Evolutionary conservation across 345 rosid genomes (phyloP), one percentile per base, ranked within the genome.

Genomic region (Lepidium sativum): DNA sequence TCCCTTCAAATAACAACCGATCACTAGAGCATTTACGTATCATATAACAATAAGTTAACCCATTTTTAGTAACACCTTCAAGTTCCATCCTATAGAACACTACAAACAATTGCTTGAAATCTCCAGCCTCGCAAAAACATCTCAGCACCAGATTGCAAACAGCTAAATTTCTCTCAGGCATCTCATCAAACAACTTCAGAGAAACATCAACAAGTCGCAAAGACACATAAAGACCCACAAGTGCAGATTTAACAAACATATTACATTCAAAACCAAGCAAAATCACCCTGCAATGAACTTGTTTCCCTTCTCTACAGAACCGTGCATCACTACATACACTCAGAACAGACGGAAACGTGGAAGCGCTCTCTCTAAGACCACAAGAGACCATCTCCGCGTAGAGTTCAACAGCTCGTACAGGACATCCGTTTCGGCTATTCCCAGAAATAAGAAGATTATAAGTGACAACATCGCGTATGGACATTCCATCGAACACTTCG

Each of bases 361-460:
- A 79, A 12, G 82, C 81, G 60, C 75, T 88, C 75, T 91, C 97
- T 68, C 68, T 72, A 20, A 91, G 71, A 54, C 83, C 85, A 43
- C 15, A 62, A 0, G 80, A 75, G 40, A 80, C 76, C 90, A 91
- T 79, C 68, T 82, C 76, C 23, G 57, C 44, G 58, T 88, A 88
- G 49, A 81, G 70, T 33, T 33, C 49, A 8, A 88, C 52, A 47
- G 82, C 84, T 66, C 16, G 74, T 49, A 45, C 13, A 6, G 73
- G 61, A 53, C 58, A 52, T 9, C 86, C 87, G 31, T 45, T 66
- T 56, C 77, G 80, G 13, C 79, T 71, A 32, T 79, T 55, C 21
- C 91, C 94, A 53, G 89, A 83, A 48, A 86, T 80, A 16, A 88
- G 67, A 69, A 86, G 66, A 70, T 88, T 88, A 63, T 81, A 91